phyloP scores from a whole-genome alignment of 768 basidiomycete genomes.

The Pholiota molesta region DNA sequence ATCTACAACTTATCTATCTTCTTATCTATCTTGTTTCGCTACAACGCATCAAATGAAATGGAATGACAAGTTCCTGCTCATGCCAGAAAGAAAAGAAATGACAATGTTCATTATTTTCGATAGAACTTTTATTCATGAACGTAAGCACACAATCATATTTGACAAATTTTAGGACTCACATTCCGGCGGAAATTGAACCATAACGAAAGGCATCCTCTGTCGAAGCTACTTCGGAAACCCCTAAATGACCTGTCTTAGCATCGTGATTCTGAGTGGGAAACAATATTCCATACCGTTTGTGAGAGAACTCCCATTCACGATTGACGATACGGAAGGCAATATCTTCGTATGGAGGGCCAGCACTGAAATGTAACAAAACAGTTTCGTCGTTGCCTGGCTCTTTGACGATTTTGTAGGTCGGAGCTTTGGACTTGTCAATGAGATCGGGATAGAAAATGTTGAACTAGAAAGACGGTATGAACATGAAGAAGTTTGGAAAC shows the following conservation, averaged over 20 bases:
- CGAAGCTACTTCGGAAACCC: slow-evolving; percentile 96
- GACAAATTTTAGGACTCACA: slow-evolving; percentile 49
- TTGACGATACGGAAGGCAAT: slow-evolving; percentile 98
- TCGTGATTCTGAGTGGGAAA: background rate
- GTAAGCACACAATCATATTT: slow-evolving; percentile 16
- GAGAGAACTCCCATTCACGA: slow-evolving; percentile 97
- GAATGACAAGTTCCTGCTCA: too few species aligned
- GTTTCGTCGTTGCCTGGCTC: slow-evolving; percentile 96
- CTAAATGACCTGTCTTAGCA: slow-evolving; percentile 38
- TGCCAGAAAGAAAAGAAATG: background rate
- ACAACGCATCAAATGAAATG: too few species aligned
- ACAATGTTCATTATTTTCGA: slow-evolving; percentile 56
- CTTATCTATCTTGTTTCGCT: too few species aligned
- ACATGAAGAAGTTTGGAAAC: background rate
- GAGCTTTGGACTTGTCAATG: slow-evolving; percentile 97
- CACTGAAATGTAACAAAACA: slow-evolving; percentile 88
- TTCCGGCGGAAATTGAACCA: slow-evolving; percentile 97
- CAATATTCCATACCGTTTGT: slow-evolving; percentile 76
- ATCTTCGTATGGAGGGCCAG: slow-evolving; percentile 98
- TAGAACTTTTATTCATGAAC: slow-evolving; percentile 60
- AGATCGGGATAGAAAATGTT: slow-evolving; percentile 99
- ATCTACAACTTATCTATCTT: too few species aligned
- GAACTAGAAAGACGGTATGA: slow-evolving; percentile 51
- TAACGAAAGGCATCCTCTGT: slow-evolving; percentile 92
- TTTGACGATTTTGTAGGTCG: slow-evolving; percentile 94